Percentiles rank a stretch among this genome's conserved stretches.
phyloP scores from a whole-genome alignment of 192 early-diverging fungal genomes.

The Coemansia umbellata region DNA sequence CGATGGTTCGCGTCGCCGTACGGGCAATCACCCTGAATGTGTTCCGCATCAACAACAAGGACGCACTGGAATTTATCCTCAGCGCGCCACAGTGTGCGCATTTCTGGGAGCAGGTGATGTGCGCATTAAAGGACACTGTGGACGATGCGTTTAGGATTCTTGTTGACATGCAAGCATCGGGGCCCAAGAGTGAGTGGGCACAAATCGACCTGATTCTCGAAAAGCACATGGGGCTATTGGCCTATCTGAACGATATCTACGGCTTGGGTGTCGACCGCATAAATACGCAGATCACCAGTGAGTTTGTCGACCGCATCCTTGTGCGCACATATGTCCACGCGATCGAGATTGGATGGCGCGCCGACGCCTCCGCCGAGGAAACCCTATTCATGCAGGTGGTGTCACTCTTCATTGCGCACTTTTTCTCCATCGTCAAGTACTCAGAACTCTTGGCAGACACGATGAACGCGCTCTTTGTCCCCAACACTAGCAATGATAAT shows the following conservation, averaged over 20 bases:
- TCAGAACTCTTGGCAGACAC: conserved; percentile 42
- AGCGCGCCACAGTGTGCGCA: conserved; percentile 18
- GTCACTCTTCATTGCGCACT: conserved; percentile 40
- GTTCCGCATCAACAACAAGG: conserved; percentile 43
- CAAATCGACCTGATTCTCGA: conserved; percentile 55
- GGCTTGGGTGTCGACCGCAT: conserved; percentile 55
- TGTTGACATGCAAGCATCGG: conserved; percentile 37
- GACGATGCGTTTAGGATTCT: conserved; percentile 46
- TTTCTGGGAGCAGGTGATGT: conserved; percentile 43
- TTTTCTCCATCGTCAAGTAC: conserved; percentile 44
- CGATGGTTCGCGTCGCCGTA: conserved; percentile 68
- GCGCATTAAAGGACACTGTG: conserved; percentile 22
- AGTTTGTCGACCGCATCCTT: conserved; percentile 37
- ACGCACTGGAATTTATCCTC: conserved; percentile 34
- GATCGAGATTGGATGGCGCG: conserved; percentile 28
- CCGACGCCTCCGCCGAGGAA: conserved; percentile 20
- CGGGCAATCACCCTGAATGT: conserved; percentile 64
- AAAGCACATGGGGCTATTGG: conserved; percentile 60
- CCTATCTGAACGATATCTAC: conserved; percentile 62
- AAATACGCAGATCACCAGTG: conserved; percentile 37
- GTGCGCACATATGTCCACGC: conserved; percentile 27
- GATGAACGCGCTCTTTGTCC: conserved; percentile 26
- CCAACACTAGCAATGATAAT: background rate
- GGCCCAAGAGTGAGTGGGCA: conserved; percentile 27
- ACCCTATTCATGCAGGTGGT: conserved; percentile 50